Base-by-base conservation (phyloP, 257 asterid genomes). In the Scutellaria minor region DNA sequence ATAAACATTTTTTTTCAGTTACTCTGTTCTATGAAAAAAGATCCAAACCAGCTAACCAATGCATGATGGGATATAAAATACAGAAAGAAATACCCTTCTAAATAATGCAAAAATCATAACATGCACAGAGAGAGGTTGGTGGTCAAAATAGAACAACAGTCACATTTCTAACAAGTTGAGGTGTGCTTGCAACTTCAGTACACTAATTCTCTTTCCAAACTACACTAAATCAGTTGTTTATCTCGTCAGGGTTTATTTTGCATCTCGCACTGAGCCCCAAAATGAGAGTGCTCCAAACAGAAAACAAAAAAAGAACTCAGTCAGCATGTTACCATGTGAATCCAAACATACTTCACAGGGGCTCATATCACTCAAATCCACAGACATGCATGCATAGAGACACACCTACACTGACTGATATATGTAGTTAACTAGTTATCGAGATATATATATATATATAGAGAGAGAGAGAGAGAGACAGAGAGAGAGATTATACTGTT, bases 401-500 rank as follows among this genome's bases (percentile, higher is more conserved):
- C 9, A 27, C 20, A 47, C 31, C 40, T 35, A 12, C 27, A 69
- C 31, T n/a, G 4, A 10, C 61, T 15, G 54, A 10, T 68, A 39
- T 24, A 24, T 2, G 27, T 24, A 24, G 27, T 24, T 24, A 2
- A 24, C 27, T 24, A 24, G 27, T 24, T 18, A 18, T 18, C 18
- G 18, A 18, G 18, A 18, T 13, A 18, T 3, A 39, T 68, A 18
- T 40, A 58, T 18, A 61, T 6, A 48, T 8, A 59, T 15, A 60
- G 77, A 18, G 66, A 53, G 58, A 64, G 70, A 58, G 72, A 53
- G 82, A 59, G 75, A 72, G 77, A 52, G n/a, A n/a, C n/a, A n/a
- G n/a, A 72, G 79, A 73, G 54, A 59, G 75, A 72, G 77, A 52
- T 44, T 18, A 55, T 86, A 93, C 98, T 89, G 82, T 93, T 93